Evolutionary conservation across 1,284 basidiomycete genomes (phyloP).

Genomic region (Sanghuangporus sanghuang): DNA sequence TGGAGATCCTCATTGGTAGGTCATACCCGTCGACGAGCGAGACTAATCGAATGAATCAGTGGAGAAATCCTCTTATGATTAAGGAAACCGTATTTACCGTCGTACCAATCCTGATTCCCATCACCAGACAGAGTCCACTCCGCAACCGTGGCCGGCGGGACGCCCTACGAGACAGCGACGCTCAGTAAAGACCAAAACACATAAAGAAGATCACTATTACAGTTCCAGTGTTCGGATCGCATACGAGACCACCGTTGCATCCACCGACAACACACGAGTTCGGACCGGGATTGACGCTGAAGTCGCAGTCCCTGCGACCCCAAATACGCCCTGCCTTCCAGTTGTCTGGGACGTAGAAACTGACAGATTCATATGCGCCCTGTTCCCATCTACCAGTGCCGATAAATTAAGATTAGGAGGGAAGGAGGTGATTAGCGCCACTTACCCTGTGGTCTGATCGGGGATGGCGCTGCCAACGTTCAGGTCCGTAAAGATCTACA

Average conservation of each 20-base stretch:
- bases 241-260: conserved; percentile 44
- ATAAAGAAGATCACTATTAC: not conserved
- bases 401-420: not conserved
- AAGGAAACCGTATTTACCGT: conserved; percentile 27
- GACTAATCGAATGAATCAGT: conserved; percentile 26
- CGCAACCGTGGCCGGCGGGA: conserved; percentile 51
- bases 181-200: not conserved
- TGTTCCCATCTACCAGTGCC: conserved; percentile 22
- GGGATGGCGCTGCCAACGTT: conserved; percentile 21
- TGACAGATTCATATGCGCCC: conserved; percentile 18
- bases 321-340: conserved; percentile 29
- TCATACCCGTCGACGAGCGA: conserved; percentile 57
- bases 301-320: conserved; percentile 48
- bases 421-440: conserved; percentile 19
- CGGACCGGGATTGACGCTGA: conserved; percentile 31
- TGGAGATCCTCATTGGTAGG: conserved; percentile 50
- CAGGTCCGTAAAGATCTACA: conserved; percentile 22
- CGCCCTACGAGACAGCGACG: conserved; percentile 31
- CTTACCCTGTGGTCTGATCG: conserved; percentile 16
- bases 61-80: not conserved
- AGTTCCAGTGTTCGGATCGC: conserved; percentile 22
- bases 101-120: conserved; percentile 40
- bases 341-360: conserved; percentile 26
- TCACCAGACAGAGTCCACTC: conserved; percentile 45
- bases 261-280: conserved; percentile 40